Evolutionary conservation across 2,329 filamentous ascomycete species (phyloP).

Genomic region (Periconia sp.): DNA sequence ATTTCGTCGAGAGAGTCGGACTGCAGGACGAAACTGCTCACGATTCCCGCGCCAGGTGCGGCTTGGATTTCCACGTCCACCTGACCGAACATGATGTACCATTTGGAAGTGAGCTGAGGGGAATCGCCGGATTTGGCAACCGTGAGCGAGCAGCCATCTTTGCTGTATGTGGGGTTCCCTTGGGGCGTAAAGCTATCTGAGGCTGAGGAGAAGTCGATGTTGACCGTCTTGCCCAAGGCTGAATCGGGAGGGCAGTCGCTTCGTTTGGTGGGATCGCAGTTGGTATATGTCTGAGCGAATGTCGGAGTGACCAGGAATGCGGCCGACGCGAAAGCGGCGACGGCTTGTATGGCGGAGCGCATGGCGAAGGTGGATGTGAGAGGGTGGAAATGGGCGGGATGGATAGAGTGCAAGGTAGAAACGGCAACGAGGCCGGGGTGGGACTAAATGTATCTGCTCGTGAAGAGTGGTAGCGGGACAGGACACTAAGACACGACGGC

Average conservation of each 20-base stretch:
- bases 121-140: constrained; percentile 77
- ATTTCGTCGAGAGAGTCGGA: constrained; percentile 95
- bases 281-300: constrained; percentile 56
- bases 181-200: constrained; percentile 77
- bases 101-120: constrained; percentile 83
- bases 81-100: constrained; percentile 99
- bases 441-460: background rate
- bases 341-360: constrained; percentile 34
- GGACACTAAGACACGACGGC: too few species aligned
- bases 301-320: constrained; percentile 44
- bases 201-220: constrained; percentile 76
- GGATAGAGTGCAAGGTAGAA: background rate
- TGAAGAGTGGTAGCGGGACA: background rate
- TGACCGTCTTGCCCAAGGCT: constrained; percentile 79
- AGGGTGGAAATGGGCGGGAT: background rate
- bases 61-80: constrained; percentile 84
- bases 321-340: constrained; percentile 44
- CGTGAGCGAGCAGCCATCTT: constrained; percentile 79
- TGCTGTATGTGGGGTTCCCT: constrained; percentile 71
- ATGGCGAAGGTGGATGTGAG: constrained; percentile 24
- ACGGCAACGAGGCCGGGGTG: background rate
- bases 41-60: constrained; percentile 86
- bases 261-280: constrained; percentile 58
- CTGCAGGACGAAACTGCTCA: constrained; percentile 87
- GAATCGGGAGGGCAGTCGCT: constrained; percentile 71